Conservation (phyloP, 768 basidiomycete genomes). For the Leucocoprinus sp. region DNA sequence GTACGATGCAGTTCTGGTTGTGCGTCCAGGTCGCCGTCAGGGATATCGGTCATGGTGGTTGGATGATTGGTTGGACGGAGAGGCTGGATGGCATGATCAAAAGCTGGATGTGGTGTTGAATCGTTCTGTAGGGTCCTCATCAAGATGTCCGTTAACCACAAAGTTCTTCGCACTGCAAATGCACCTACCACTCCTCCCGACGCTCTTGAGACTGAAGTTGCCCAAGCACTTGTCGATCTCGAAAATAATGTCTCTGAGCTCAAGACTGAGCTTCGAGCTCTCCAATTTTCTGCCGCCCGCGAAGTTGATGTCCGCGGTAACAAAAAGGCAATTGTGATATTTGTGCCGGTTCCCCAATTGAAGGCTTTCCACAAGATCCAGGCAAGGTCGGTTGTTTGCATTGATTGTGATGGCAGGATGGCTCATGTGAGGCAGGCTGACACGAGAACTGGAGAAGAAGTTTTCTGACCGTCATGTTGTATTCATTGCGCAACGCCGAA, state of each 20-base stretch:
- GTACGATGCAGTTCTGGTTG: constrained; percentile 32
- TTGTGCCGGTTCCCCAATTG: constrained; percentile 93
- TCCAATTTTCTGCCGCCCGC: constrained; percentile 97
- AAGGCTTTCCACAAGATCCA: constrained; percentile 99
- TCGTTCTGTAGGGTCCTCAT: constrained; percentile 27
- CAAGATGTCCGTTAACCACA: constrained; percentile 72
- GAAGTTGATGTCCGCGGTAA: constrained; percentile 99
- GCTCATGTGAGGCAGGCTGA: constrained; percentile 53
- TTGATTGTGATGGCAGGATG: constrained; percentile 8
- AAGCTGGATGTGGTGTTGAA: constrained; percentile 39
- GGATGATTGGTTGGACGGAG: constrained; percentile 21
- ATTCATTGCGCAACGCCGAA: constrained; percentile 96
- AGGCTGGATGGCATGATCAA: constrained; percentile 46
- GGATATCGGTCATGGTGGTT: constrained; percentile 17
- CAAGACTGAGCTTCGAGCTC: constrained; percentile 89
- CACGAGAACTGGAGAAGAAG: constrained; percentile 99
- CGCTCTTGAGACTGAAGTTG: constrained; percentile 86
- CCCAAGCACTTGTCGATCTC: constrained; percentile 94
- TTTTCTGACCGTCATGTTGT: constrained; percentile 99
- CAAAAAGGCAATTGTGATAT: constrained; percentile 98
- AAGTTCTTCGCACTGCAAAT: constrained; percentile 95
- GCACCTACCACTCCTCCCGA: constrained; percentile 85
- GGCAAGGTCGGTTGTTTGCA: constrained; percentile 56
- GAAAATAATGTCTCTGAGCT: constrained; percentile 98
- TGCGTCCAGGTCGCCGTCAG: constrained; percentile 17